Base-by-base conservation (phyloP, 2,329 filamentous ascomycete genomes). In the Thermomyces lanuginosus region DNA sequence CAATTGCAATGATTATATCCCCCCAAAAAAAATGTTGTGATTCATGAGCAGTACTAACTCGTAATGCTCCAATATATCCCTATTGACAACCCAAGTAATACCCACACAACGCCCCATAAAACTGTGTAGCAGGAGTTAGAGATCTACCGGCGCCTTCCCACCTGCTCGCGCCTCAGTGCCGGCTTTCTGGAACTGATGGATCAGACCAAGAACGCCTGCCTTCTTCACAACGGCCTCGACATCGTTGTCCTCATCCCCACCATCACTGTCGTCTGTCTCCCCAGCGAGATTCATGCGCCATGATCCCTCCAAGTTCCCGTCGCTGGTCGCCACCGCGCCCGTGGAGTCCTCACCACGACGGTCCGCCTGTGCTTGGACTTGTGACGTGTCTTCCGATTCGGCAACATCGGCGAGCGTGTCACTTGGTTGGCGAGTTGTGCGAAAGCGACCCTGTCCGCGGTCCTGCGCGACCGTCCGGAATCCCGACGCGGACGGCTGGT, bases 171-270 rank as follows among this genome's bases (percentile, higher is more conserved):
- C 49, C 26, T 54, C 50, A 22, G 48, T 48, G 24, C 49, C 51
- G 19, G 66, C 69, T 48, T 68, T 71, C 35, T 72, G 69, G 40
- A 76, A 76, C 41, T 78, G 70, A 44, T 73, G 68, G 30, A 78
- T 58, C 37, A 78, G 47, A 6, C 72, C 72, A 31, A 78, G 48
- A 4, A 77, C 72, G 2, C 72, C 72, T 2, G 59, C 62, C 4
- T 62, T 61, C 0, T 54, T 56, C 15, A 49, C 49, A 16, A 59
- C 46, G 6, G 49, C 54, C 10, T 63, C 56, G 5, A 63, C 58
- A 27, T 60, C 56, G 16, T 61, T 60, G 6, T 51, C 54, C 9
- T 60, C 60, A 4, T 63, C 63, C 3, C 49, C 57, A 12, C 55
- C 59, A 12, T 57, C 51, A 3, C 44, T 46, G 6, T 56, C 43